Base-by-base conservation (phyloP, 345 rosid genomes). In the Laguncularia racemosa region DNA sequence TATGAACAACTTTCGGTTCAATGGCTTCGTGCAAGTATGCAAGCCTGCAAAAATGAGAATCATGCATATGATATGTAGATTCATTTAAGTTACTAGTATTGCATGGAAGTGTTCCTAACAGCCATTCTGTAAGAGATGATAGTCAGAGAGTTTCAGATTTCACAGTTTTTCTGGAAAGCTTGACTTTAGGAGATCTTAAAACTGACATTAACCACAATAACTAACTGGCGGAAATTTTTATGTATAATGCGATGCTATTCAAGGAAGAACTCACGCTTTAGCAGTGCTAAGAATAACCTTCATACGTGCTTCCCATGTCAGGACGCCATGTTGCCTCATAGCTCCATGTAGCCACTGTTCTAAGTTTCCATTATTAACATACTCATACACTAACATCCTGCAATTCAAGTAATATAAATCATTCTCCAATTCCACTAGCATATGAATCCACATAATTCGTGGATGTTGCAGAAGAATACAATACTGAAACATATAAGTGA, bases 21-120 rank as follows among this genome's bases (percentile, higher is more conserved):
- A 93, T 86, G 45, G 96, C 95, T 75, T 93, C 97, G 48, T 93
- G 99, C 76, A 93, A 79, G 67, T 93, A 93, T 49, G 96, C 95
- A 74, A 93, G 95, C 82, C 99, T 93, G 85, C 59, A 67, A 52
- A 57, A 58, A 8, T 33, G 46, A 54, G 13, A 33, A 18, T 33
- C 0, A 46, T 13, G 16, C 23, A 21, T 43, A 53, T 21, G 10
- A 33, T 14, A 57, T 59, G 21, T 45, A 59, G 50, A 63, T 56
- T 48, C 13, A 16, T 50, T 14, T 46, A 23, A 14, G 21, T 49
- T 21, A 51, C 17, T 46, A 57, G 44, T 38, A 16, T 23, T 2
- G 14, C 48, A 52, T 40, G 46, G 21, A 26, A 38, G 26, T 44
- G 15, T 0, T 51, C 23, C 20, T n/a, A 6, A n/a, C 52, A 50